Conservation (phyloP, 139 green algal species). For the Pleodorina starrii region DNA sequence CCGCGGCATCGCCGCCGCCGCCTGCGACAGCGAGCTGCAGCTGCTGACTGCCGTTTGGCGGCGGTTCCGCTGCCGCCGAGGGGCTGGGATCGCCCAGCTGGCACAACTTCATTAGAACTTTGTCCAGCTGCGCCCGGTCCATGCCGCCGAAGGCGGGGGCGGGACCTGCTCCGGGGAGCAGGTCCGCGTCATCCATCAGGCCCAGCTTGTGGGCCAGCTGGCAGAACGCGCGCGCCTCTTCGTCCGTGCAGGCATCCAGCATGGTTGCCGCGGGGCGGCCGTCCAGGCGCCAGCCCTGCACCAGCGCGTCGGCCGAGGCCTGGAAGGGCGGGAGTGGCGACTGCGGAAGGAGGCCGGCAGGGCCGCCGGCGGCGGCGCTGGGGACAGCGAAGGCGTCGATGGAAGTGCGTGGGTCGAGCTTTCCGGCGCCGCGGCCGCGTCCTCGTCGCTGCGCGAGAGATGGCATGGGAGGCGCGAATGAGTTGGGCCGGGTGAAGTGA, state of each 20-base stretch:
- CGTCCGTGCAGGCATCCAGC: constrained; percentile 61
- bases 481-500: too few relatives aligned
- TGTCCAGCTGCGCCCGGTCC: constrained; percentile 16
- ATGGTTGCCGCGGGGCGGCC: constrained; percentile 48
- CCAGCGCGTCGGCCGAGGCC: neutral
- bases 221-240: constrained; percentile 53
- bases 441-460: neutral
- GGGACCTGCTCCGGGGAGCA: neutral
- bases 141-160: neutral
- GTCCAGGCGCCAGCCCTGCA: constrained; percentile 19
- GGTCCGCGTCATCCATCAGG: constrained; percentile 3
- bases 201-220: constrained; percentile 34
- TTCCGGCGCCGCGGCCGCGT: constrained; percentile 4
- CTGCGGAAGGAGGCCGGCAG: neutral
- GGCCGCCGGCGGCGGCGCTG: neutral
- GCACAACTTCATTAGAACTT: neutral
- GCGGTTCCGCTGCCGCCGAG: neutral
- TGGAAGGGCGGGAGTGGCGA: neutral
- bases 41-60: neutral
- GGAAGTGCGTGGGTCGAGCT: neutral
- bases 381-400: too few relatives aligned
- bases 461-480: too few relatives aligned
- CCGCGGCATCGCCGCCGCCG: too few relatives aligned
- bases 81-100: neutral
- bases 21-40: neutral